Evolutionary conservation across 805 yeast species (phyloP).

Genomic region (Kodamaea laetipori): DNA sequence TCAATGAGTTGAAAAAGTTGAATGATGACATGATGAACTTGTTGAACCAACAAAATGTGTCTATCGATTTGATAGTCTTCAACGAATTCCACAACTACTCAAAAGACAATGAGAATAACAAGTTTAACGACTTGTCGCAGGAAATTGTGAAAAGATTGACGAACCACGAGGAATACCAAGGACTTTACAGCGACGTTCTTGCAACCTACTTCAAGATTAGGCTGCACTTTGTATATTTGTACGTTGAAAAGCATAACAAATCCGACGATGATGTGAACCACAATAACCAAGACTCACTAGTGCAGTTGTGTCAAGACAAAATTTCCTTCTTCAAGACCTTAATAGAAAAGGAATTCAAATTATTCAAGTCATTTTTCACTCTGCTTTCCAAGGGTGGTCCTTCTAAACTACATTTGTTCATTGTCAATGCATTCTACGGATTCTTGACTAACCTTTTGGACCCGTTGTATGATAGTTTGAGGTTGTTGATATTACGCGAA

Average conservation of each 20-base stretch:
- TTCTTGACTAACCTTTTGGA: slow-evolving; percentile 72
- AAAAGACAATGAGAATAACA: slow-evolving; percentile 20
- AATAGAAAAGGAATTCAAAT: slow-evolving; percentile 58
- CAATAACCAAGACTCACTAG: slow-evolving; percentile 29
- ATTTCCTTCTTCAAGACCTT: slow-evolving; percentile 61
- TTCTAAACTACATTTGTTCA: slow-evolving; percentile 8
- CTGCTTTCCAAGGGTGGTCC: slow-evolving; percentile 14
- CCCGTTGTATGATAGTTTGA: slow-evolving; percentile 70
- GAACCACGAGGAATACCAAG: slow-evolving; percentile 57
- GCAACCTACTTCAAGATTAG: slow-evolving; percentile 64
- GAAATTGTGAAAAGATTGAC: slow-evolving; percentile 42
- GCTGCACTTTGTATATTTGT: slow-evolving; percentile 46
- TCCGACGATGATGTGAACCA: slow-evolving; percentile 15
- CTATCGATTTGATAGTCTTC: slow-evolving; percentile 65
- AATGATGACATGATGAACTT: slow-evolving; percentile 21
- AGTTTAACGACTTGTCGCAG: slow-evolving; percentile 35
- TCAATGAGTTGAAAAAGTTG: slow-evolving; percentile 41
- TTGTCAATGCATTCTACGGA: slow-evolving; percentile 40
- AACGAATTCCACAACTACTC: slow-evolving; percentile 52
- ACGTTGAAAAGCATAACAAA: slow-evolving; percentile 31
- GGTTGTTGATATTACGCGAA: slow-evolving; percentile 72
- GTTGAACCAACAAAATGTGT: slow-evolving; percentile 31
- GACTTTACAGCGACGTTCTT: slow-evolving; percentile 66
- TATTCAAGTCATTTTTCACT: slow-evolving; percentile 58
- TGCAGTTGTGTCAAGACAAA: slow-evolving; percentile 62